phyloP scores from a whole-genome alignment of 495 filamentous ascomycete species.

The Copromyces sp. region DNA sequence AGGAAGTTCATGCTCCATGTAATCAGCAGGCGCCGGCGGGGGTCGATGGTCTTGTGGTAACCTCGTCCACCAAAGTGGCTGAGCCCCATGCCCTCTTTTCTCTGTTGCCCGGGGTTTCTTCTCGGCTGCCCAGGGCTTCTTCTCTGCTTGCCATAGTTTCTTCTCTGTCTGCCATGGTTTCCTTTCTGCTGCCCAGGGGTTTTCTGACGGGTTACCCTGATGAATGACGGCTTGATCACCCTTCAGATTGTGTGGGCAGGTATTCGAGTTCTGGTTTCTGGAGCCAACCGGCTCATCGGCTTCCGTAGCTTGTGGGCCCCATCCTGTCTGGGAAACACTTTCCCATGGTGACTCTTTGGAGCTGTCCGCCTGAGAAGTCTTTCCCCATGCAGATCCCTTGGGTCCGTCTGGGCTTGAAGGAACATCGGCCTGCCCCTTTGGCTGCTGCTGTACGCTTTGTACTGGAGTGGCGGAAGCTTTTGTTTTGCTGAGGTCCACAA shows the following conservation, averaged over 20 bases:
- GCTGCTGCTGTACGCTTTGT: not conserved
- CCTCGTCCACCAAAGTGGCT: not conserved
- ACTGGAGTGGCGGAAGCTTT: not conserved
- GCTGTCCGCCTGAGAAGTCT: not conserved
- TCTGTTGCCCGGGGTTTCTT: not conserved
- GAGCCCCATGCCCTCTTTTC: not conserved
- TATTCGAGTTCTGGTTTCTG: not conserved
- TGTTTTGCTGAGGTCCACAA: not conserved
- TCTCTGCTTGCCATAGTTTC: not conserved
- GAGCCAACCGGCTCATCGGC: not conserved
- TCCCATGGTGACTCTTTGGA: not conserved
- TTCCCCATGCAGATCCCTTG: not conserved
- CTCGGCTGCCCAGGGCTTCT: not conserved
- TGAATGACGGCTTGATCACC: not conserved
- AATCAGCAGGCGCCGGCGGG: not conserved
- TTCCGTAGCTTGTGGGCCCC: not conserved
- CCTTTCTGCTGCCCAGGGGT: not conserved
- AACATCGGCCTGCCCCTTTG: not conserved
- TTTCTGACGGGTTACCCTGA: not conserved
- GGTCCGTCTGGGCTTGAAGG: not conserved
- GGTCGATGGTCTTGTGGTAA: not conserved
- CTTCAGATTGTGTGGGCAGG: not conserved
- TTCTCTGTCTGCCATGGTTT: not conserved
- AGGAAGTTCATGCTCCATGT: constrained; percentile 6
- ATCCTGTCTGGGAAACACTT: not conserved